These are phyloP conservation scores for Podospora comata DNA, from an alignment of 495 filamentous ascomycete genomes.

Conservation along the genomic window DNA sequence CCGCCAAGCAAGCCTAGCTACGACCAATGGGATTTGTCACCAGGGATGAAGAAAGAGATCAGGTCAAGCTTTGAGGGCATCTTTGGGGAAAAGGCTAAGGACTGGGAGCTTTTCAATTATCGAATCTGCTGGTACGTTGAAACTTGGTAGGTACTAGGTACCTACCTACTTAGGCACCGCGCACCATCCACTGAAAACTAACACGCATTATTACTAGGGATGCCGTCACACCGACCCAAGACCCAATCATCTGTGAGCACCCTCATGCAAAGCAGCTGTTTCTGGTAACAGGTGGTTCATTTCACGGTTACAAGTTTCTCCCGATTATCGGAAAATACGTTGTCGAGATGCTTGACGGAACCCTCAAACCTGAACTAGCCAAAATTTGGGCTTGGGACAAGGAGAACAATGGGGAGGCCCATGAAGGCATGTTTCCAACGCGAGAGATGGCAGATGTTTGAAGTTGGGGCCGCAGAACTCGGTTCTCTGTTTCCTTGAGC, in stretches of 20 bases:
- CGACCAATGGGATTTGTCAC: slow-evolving; percentile 46
- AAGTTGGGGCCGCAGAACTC: not conserved
- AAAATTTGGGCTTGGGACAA: slow-evolving; percentile 53
- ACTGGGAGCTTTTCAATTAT: slow-evolving; percentile 16
- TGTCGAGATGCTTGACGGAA: slow-evolving; percentile 51
- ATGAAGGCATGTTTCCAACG: not conserved
- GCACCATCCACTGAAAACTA: not conserved
- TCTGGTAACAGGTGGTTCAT: slow-evolving; percentile 41
- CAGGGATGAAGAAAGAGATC: slow-evolving; percentile 24
- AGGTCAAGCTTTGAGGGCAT: slow-evolving; percentile 17
- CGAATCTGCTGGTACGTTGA: slow-evolving; percentile 39
- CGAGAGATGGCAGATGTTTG: not conserved
- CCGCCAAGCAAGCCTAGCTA: slow-evolving; percentile 44
- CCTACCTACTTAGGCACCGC: not conserved
- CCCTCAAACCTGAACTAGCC: slow-evolving; percentile 38
- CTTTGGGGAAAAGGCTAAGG: slow-evolving; percentile 17
- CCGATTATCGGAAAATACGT: slow-evolving; percentile 57
- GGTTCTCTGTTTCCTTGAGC: not conserved
- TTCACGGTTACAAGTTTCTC: slow-evolving; percentile 55
- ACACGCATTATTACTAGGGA: slow-evolving; percentile 23
- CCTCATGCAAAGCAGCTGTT: slow-evolving; percentile 42
- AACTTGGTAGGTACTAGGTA: too few relatives aligned
- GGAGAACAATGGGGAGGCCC: not conserved
- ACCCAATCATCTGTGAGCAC: slow-evolving; percentile 55
- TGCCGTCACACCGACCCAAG: slow-evolving; percentile 39